Conservation (phyloP, 495 filamentous ascomycete genomes). For the Hypoxylon rickii region DNA sequence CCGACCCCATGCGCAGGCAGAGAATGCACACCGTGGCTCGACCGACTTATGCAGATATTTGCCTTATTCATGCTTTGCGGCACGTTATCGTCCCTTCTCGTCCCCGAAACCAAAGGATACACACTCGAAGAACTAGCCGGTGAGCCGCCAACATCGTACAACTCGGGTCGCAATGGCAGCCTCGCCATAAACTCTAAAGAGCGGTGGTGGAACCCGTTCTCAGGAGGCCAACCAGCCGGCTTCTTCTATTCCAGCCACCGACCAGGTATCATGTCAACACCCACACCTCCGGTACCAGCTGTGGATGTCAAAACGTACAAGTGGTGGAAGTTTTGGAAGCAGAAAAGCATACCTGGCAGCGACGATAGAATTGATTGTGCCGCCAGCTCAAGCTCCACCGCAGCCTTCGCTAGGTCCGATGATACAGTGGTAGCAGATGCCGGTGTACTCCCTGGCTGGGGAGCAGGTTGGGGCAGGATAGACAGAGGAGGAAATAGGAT, state of each 20-base stretch:
- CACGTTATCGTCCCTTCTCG: conserved; percentile 64
- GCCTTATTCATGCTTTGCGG: conserved; percentile 77
- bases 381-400: conserved; percentile 35
- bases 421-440: conserved; percentile 28
- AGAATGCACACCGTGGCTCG: conserved; percentile 64
- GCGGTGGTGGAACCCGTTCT: conserved; percentile 42
- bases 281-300: conserved; percentile 30
- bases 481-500: conserved; percentile 36
- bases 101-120: conserved; percentile 77
- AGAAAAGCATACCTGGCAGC: background rate
- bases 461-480: conserved; percentile 43
- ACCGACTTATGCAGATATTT: conserved; percentile 81
- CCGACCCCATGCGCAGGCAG: conserved; percentile 46
- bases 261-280: conserved; percentile 43
- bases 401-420: conserved; percentile 25
- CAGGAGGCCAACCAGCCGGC: conserved; percentile 43
- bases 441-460: conserved; percentile 40
- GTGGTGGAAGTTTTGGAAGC: conserved; percentile 33
- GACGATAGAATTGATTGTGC: conserved; percentile 10
- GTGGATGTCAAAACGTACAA: conserved; percentile 6
- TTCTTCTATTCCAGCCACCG: conserved; percentile 41
- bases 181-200: conserved; percentile 17
- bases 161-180: conserved; percentile 43
- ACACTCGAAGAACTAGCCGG: conserved; percentile 62
- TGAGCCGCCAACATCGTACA: conserved; percentile 47